phyloP scores from a whole-genome alignment of 2,329 filamentous ascomycete species.

The Ophiostoma ips region DNA sequence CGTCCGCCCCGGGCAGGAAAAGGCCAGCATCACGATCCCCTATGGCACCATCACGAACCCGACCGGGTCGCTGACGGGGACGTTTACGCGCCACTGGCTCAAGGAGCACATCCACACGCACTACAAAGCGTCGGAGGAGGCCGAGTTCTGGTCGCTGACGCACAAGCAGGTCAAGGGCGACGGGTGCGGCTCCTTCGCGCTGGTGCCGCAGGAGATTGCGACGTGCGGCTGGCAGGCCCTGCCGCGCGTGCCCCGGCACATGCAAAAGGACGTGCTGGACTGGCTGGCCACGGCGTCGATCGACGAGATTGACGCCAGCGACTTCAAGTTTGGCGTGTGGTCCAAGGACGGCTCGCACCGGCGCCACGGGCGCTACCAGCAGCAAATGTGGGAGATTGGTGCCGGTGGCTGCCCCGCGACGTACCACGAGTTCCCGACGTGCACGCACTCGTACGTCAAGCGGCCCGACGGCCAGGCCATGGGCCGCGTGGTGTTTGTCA shows the following conservation, averaged over 20 bases:
- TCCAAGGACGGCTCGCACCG: background rate
- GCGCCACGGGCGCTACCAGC: background rate
- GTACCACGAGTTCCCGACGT: slow-evolving; percentile 10
- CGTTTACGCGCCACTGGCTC: slow-evolving; percentile 8
- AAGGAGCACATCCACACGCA: slow-evolving; percentile 9
- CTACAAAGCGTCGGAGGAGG: slow-evolving; percentile 5
- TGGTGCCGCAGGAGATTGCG: slow-evolving; percentile 7
- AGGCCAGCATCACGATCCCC: background rate
- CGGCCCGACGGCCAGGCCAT: background rate
- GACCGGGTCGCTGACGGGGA: background rate
- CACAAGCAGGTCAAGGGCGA: slow-evolving; percentile 11
- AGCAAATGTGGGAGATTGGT: slow-evolving; percentile 8
- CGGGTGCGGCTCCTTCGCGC: slow-evolving; percentile 14
- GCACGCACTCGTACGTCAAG: background rate
- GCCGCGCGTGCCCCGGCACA: slow-evolving; percentile 3
- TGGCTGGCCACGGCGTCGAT: background rate
- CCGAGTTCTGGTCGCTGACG: slow-evolving; percentile 7
- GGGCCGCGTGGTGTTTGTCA: slow-evolving; percentile 7
- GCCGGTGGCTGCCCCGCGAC: slow-evolving; percentile 9
- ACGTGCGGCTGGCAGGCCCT: slow-evolving; percentile 11
- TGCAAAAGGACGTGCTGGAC: slow-evolving; percentile 1
- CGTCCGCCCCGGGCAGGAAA: too few relatives aligned
- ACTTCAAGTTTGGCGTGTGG: slow-evolving; percentile 4
- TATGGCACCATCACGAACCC: slow-evolving; percentile 1
- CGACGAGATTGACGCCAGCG: slow-evolving; percentile 2